Base-by-base conservation (phyloP, 352 stramenopile species). In the Pythium brachiatum region DNA sequence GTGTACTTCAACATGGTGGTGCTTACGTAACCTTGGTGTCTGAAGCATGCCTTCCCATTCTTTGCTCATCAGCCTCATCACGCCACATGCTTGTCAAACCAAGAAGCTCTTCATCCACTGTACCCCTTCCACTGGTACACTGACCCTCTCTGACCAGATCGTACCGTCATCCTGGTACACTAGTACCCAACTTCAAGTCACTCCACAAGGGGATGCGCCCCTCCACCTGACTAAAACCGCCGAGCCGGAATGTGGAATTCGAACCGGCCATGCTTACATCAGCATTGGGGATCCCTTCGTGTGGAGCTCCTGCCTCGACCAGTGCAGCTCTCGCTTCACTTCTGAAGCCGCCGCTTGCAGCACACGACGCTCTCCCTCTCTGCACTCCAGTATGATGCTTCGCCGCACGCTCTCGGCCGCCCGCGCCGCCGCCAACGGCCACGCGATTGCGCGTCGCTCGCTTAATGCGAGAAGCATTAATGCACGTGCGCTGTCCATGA, bases 401-500 rank as follows among this genome's bases (percentile, higher is more conserved):
- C 56, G 56, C 46, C 56, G 56, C 32, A 36, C 56, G 31, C 41
- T 62, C 46, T 43, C 46, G 29, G 21, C 39, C 43, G 34, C 56
- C 5, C 25, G 20, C 7, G n/a, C 41, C 57, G 48, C 36, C 62
- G 38, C 5, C 60, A 36, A 13, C 43, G 48, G 38, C 41, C 31
- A 18, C 31, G 29, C 36, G 36, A 8, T 21, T 54, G 25, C 51
- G 11, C 12, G n/a, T 18, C 43, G 25, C 34, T 9, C 32, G 38
- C 43, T 53, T 34, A 34, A 26, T 9, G 16, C 44, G 38, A 34
- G 3, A 16, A 25, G 21, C 31, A 6, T 53, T 21, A 16, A 54
- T 13, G 26, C 44, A 26, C 68, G 64, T 16, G 59, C 54, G 53
- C 72, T 75, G 51, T 78, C 73, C 32, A 74, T 63, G 12, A 44